Evolutionary conservation across 352 stramenopile species (phyloP).

Genomic region (Pythium rishiriense): DNA sequence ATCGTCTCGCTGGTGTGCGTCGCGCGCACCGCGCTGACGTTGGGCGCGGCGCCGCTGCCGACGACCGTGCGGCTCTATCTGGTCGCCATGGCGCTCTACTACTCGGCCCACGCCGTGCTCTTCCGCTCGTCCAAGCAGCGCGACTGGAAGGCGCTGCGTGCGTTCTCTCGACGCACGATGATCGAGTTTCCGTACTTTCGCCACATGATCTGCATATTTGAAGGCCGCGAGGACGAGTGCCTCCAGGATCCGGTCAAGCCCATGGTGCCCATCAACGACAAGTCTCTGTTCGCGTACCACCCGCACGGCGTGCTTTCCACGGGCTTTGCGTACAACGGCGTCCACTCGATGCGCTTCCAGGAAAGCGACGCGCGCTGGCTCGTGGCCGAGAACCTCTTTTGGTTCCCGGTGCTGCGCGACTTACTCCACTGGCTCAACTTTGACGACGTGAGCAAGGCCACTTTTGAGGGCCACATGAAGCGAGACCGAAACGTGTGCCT

Average conservation of each 20-base stretch:
- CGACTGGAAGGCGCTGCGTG: constrained; percentile 33
- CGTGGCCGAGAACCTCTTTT: constrained; percentile 66
- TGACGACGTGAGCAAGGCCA: constrained; percentile 45
- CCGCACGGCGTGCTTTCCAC: constrained; percentile 64
- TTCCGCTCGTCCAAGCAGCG: constrained; percentile 21
- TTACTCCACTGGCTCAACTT: constrained; percentile 75
- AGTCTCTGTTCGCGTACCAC: constrained; percentile 60
- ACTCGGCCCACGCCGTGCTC: constrained; percentile 42
- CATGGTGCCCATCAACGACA: constrained; percentile 42
- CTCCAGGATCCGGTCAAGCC: constrained; percentile 23
- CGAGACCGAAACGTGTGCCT: constrained; percentile 71
- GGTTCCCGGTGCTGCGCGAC: constrained; percentile 65
- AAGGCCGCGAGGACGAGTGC: constrained; percentile 31
- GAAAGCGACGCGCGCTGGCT: constrained; percentile 59
- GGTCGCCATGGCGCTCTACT: constrained; percentile 39
- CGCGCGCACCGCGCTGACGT: constrained; percentile 15
- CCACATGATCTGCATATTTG: constrained; percentile 43
- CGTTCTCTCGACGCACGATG: constrained; percentile 28
- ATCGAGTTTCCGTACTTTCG: constrained; percentile 54
- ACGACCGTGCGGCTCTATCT: constrained; percentile 27
- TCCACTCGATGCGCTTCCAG: constrained; percentile 48
- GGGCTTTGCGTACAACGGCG: constrained; percentile 58
- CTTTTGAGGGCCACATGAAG: constrained; percentile 54
- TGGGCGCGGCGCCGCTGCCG: constrained; percentile 2
- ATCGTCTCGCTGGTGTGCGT: constrained; percentile 30